Conservation (phyloP, 1,284 basidiomycete species). For the Leccinum pachyderme region DNA sequence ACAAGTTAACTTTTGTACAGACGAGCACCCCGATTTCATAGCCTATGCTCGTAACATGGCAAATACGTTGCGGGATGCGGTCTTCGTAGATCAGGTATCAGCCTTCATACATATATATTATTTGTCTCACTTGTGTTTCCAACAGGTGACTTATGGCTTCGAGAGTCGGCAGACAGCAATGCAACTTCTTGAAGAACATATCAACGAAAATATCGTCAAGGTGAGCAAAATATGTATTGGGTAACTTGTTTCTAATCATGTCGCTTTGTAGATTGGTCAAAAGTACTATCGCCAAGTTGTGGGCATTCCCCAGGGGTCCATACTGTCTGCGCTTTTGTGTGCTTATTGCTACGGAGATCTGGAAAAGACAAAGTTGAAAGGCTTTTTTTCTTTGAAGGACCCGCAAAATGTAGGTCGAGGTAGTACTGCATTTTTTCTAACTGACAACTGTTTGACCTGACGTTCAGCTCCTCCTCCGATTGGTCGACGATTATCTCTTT, state of each 20-base stretch:
- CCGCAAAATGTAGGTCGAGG: slow-evolving; percentile 51
- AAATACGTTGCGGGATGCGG: slow-evolving; percentile 63
- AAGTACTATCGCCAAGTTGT: slow-evolving; percentile 82
- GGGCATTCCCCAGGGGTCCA: slow-evolving; percentile 96
- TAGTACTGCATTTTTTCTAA: neutral
- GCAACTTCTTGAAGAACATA: slow-evolving; percentile 81
- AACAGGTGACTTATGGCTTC: slow-evolving; percentile 60
- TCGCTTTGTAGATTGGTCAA: slow-evolving; percentile 61
- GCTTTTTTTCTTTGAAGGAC: slow-evolving; percentile 60
- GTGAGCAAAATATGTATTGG: slow-evolving; percentile 36
- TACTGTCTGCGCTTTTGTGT: slow-evolving; percentile 87
- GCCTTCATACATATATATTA: neutral
- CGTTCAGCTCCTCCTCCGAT: slow-evolving; percentile 70
- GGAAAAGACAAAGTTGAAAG: slow-evolving; percentile 52
- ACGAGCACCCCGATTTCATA: slow-evolving; percentile 73
- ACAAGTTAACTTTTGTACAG: slow-evolving; percentile 34
- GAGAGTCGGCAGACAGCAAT: slow-evolving; percentile 63
- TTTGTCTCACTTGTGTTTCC: neutral
- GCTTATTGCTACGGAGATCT: slow-evolving; percentile 93
- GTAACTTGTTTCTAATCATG: neutral
- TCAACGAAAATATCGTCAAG: slow-evolving; percentile 90
- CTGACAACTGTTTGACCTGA: neutral
- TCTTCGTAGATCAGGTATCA: slow-evolving; percentile 82
- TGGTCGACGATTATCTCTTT: slow-evolving; percentile 94
- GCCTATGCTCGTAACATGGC: slow-evolving; percentile 68